These are phyloP conservation scores for Scortechinia acanthostroma DNA, from an alignment of 2,329 filamentous ascomycete genomes.

Conservation along the genomic window DNA sequence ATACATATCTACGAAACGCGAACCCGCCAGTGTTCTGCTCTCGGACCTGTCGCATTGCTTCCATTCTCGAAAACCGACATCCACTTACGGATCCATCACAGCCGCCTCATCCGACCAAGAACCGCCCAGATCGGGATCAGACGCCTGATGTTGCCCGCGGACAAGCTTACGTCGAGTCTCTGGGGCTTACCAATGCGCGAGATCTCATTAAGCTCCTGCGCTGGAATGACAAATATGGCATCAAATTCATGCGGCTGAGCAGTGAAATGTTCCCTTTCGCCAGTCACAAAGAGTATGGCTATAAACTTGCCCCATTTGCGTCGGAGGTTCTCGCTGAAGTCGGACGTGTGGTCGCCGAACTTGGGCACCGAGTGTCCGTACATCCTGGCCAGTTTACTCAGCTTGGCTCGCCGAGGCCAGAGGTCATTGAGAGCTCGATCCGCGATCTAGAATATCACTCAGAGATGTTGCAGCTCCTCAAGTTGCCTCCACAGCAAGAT, in stretches of 20 bases:
- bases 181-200: slow-evolving; percentile 75
- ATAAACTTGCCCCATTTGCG: slow-evolving; percentile 77
- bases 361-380: slow-evolving; percentile 79
- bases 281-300: slow-evolving; percentile 79
- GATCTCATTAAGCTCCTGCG: slow-evolving; percentile 80
- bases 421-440: slow-evolving; percentile 70
- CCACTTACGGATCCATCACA: slow-evolving; percentile 69
- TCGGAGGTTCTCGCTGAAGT: slow-evolving; percentile 69
- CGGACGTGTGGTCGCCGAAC: slow-evolving; percentile 68
- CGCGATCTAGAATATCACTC: slow-evolving; percentile 84
- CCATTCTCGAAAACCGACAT: slow-evolving; percentile 82
- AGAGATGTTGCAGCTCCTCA: slow-evolving; percentile 73
- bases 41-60: slow-evolving; percentile 82
- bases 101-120: slow-evolving; percentile 77
- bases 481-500: slow-evolving; percentile 70
- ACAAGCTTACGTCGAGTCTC: slow-evolving; percentile 64
- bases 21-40: slow-evolving; percentile 85
- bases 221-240: slow-evolving; percentile 88
- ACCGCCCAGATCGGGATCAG: slow-evolving; percentile 71
- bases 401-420: slow-evolving; percentile 71
- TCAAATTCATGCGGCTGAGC: slow-evolving; percentile 85
- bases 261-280: slow-evolving; percentile 98
- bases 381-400: slow-evolving; percentile 93
- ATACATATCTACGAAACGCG: slow-evolving; percentile 78
- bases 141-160: slow-evolving; percentile 62